Evolutionary conservation across 2,329 filamentous ascomycete genomes (phyloP), one percentile per base, ranked within the genome.

Genomic region (Ophiocordyceps camponoti-rufipedis): DNA sequence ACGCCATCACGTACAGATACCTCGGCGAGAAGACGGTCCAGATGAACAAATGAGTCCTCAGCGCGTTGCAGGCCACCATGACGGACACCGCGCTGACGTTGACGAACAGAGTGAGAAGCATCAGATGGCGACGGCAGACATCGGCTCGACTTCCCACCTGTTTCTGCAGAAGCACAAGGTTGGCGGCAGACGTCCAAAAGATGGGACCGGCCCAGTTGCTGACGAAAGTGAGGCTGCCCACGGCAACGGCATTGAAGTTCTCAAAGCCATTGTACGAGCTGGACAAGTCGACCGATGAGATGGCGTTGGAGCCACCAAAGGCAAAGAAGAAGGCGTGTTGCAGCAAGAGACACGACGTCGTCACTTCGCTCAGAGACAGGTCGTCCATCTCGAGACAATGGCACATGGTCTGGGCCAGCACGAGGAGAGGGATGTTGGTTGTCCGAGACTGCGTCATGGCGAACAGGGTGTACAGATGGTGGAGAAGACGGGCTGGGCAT

Each of bases 1-100:
- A 98, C 13, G 82, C 86, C 70, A 91, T 82, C 51, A 79, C 84
- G 60, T 94, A 98, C 52, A 98, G 65, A 61, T 88, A 96, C 62
- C 96, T 98, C 0, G 91, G 91, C 51, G 85, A 94, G 62, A 98
- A 98, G 11, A 98, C 91, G 1, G 89, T 96, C 91, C 91, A 98
- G 49, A 98, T 88, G 59, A 98, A 98, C 47, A 98, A 62, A 68
- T 98, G 91, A 29, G 85, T 86, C 52, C 89, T 70, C 57, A 98
- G 62, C 8, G 75, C 70, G 43, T 83, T 87, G 61, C 91, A 98
- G 14, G 89, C 87, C 13, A 73, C 76, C 89, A 96, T 96, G 23
- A 95, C 81, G 42, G 78, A 81, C 3, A 77, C 62, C 45, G 85
- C 62, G 50, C 77, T 78, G 1, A 68, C 66, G 1, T 82, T 71